phyloP scores from a whole-genome alignment of 2,329 filamentous ascomycete species.

The Emmonsia crescens region DNA sequence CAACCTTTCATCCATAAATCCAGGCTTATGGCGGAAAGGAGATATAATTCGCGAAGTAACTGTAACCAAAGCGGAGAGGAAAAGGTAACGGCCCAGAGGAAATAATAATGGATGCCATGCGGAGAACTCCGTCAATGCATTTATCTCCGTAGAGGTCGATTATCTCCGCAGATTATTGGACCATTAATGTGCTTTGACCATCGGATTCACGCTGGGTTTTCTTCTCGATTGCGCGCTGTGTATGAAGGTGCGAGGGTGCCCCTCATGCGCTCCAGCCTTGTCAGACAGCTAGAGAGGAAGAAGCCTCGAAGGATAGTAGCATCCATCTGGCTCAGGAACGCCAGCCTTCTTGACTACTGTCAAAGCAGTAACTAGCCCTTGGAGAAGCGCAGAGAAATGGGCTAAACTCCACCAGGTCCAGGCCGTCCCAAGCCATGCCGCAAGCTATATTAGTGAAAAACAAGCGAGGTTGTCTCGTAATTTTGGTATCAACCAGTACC shows the following conservation, averaged over 20 bases:
- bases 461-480: slow-evolving; percentile 3
- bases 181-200: background rate
- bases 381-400: background rate
- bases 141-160: background rate
- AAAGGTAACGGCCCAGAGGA: background rate
- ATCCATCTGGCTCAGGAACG: background rate
- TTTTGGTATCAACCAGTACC: background rate
- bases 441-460: background rate
- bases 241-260: background rate
- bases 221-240: background rate
- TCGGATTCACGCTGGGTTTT: background rate
- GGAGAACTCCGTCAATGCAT: background rate
- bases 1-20: background rate
- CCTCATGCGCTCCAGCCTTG: background rate
- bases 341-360: background rate
- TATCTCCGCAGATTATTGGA: background rate
- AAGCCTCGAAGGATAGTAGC: background rate
- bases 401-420: background rate
- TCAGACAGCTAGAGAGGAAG: background rate
- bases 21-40: background rate
- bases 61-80: background rate
- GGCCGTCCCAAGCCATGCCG: background rate
- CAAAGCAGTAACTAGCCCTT: background rate
- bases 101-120: background rate
- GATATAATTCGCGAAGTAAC: background rate